Evolutionary conservation across 2,329 filamentous ascomycete species (phyloP), one percentile per base, ranked within the genome.

Genomic region (Cladosporium sp.): DNA sequence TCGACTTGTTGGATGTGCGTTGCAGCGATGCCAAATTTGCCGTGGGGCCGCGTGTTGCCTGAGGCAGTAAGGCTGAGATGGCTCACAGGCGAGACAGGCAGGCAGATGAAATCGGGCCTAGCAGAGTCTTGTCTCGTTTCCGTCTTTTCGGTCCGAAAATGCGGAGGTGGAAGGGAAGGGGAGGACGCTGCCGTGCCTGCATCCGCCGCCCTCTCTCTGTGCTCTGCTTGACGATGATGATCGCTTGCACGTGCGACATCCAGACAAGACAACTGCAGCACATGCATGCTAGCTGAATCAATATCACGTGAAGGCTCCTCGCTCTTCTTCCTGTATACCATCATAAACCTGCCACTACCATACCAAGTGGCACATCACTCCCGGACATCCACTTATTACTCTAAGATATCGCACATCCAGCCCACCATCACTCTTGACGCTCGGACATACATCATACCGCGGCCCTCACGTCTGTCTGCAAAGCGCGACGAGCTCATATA

Each of bases 391-490:
- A 11, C n/a, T 11, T 21, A 30, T 25, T 21, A 23, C 8, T 14
- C 6, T 28, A n/a, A 13, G 6, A 54, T 14, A 54, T n/a, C 26
- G 28, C 28, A 14, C 3, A 53, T 36, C 30, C 32, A 39, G 59
- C 59, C 46, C 59, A 39, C 46, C 48, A 21, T 30, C 51, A 14
- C 36, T 26, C 34, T 32, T 56, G 25, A 51, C 60, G 60, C 60
- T 56, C 60, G 60, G 60, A 63, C 60, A 46, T 63, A 63, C 60
- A 56, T 63, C 60, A 56, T 63, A 63, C 60, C 60, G 51, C 51
- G 60, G 58, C 58, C 28, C 39, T 39, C 53, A 57, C 28, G 53
- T 32, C 54, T 34, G 53, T 32, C 54, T 34, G 34, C 34, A n/a
- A 30, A 30, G 36, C 56, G 56, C 36, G 25, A 58, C 56, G 39